A percentile compares a stretch with the other conserved stretches of the same genome.
Evolutionary conservation across 768 basidiomycete genomes (phyloP).

Genomic region (Phaeotremella skinneri): DNA sequence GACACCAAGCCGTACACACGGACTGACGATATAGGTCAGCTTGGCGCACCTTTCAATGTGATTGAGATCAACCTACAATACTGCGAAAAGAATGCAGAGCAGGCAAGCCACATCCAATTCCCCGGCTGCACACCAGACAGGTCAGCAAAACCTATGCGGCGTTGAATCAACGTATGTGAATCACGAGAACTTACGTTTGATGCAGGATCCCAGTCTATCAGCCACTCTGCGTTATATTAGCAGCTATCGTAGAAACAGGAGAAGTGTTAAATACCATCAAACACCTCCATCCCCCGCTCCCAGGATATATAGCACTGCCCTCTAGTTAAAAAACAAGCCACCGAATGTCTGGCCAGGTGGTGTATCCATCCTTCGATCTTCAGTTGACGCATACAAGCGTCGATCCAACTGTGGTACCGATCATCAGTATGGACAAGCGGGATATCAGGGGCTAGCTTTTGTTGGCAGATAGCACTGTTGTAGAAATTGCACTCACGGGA

Average conservation of each 20-base stretch:
- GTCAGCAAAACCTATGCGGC: neutral
- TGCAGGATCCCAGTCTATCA: conserved; percentile 53
- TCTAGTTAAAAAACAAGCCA: conserved; percentile 53
- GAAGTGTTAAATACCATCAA: conserved; percentile 43
- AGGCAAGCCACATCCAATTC: conserved; percentile 54
- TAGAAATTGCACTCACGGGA: conserved; percentile 45
- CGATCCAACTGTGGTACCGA: conserved; percentile 39
- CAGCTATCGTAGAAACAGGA: neutral
- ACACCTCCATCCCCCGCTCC: conserved; percentile 54
- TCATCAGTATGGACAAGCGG: neutral
- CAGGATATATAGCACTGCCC: conserved; percentile 54
- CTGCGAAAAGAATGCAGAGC: conserved; percentile 52
- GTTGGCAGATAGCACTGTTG: neutral
- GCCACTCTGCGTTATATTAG: conserved; percentile 32
- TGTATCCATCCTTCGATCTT: conserved; percentile 53
- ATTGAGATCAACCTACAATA: conserved; percentile 36
- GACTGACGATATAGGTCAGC: conserved; percentile 18
- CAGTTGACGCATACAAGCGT: conserved; percentile 52
- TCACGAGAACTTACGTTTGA: conserved; percentile 37
- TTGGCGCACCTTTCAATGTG: conserved; percentile 1
- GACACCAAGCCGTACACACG: conserved; percentile 49
- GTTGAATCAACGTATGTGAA: neutral
- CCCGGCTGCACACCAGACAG: conserved; percentile 30
- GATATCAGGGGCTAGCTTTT: neutral
- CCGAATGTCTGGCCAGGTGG: conserved; percentile 51